Evolutionary conservation across 257 asterid species (phyloP).

Genomic region (Solanum lycopersicoides): DNA sequence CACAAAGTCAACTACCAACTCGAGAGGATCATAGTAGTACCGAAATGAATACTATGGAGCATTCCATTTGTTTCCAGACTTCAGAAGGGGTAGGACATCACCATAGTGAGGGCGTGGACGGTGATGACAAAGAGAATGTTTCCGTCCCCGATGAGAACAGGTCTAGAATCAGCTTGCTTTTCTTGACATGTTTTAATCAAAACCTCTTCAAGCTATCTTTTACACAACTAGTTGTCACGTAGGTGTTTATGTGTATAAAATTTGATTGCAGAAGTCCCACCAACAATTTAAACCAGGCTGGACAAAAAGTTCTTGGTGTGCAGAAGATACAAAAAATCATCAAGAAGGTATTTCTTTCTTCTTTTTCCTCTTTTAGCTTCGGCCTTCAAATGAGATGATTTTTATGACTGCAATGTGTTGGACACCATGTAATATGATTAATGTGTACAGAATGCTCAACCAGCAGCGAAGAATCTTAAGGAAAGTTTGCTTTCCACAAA

Average conservation of each 20-base stretch:
- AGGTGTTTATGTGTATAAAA: neutral
- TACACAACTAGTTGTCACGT: neutral
- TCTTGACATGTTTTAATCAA: neutral
- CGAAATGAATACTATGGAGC: neutral
- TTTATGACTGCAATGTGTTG: neutral
- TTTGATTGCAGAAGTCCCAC: conserved; percentile 32
- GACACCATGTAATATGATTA: neutral
- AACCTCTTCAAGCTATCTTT: neutral
- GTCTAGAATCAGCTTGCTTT: conserved; percentile 19
- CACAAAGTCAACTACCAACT: conserved; percentile 6
- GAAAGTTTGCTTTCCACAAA: conserved; percentile 14
- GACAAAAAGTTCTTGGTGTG: conserved; percentile 36
- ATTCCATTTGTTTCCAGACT: neutral
- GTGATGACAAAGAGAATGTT: conserved; percentile 74
- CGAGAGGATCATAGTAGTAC: conserved; percentile 12
- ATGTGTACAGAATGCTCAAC: conserved; percentile 27
- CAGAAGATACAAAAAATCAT: conserved; percentile 12
- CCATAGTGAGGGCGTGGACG: conserved; percentile 12
- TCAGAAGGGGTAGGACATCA: conserved; percentile 14
- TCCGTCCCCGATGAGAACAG: conserved; percentile 59
- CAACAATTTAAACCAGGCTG: conserved; percentile 19
- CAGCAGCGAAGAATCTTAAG: conserved; percentile 28
- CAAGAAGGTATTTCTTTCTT: conserved; percentile 28
- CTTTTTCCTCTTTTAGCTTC: neutral
- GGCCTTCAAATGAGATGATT: neutral